Evolutionary conservation across 129 eudicot genomes (phyloP), one percentile per base, ranked within the genome.

Genomic region (Chrysanthemum seticuspe): DNA sequence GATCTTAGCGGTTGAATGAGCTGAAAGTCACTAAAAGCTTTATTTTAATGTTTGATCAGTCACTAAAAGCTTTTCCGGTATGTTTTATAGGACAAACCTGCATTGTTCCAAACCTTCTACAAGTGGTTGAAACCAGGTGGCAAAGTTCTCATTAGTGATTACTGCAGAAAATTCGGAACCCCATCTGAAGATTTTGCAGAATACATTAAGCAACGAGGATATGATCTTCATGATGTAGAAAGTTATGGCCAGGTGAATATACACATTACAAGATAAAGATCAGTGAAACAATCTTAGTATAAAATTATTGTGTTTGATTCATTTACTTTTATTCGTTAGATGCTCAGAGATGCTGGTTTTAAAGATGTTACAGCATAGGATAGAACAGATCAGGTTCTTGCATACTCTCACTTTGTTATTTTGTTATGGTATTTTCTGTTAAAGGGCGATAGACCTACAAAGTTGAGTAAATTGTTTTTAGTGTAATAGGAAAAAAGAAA

Each of bases 51-150:
- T 23, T 23, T 23, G 25, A 23, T 23, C 25, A 23, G 25, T 23
- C 25, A 23, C 25, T 23, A 23, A 29, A 29, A 29, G 31, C 31
- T 29, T 31, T 70, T 10, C 19, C 10, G 11, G 53, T 71, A 54
- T 73, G 62, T 18, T 62, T 62, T 66, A n/a, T 82, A 95, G 99
- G 96, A 95, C 75, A 95, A 91, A 76, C 97, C 97, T 14, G 87
- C 94, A 67, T 70, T 95, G 62, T 95, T 95, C 36, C 78, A 51
- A 67, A 79, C 90, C 59, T 95, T 95, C 82, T 95, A 86, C 89
- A 88, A 86, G 78, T 91, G 99, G 99, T 83, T 95, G 85, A 95
- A 88, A 76, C 97, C 96, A 4, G 99, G 97, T 62, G 99, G 99
- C 76, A 91, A 82, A 78, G 96, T 95, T 78, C 89, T 95, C 53